phyloP scores from a whole-genome alignment of 371 early-diverging fungal species.

The Mortierella sp. region DNA sequence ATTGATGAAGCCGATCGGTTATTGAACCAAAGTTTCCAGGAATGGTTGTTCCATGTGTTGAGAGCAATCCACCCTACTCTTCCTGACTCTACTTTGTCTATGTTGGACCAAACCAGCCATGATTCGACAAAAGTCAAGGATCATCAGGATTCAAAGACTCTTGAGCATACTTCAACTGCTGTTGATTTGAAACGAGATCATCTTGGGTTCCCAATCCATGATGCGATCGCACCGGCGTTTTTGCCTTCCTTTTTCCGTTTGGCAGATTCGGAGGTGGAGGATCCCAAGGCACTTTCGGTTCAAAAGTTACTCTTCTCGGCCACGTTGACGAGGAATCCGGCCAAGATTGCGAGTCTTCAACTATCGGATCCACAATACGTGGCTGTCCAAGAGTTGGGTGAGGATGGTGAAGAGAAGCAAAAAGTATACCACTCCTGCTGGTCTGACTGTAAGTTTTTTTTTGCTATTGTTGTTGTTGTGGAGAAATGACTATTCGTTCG shows the following conservation, averaged over 20 bases:
- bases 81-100: not conserved
- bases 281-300: conserved; percentile 66
- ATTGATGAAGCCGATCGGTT: conserved; percentile 98
- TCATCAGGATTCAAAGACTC: conserved; percentile 23
- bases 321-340: conserved; percentile 93
- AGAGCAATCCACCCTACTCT: conserved; percentile 71
- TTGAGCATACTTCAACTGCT: not conserved
- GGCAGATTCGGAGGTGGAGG: conserved; percentile 63
- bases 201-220: conserved; percentile 57
- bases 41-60: conserved; percentile 91
- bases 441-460: conserved; percentile 56
- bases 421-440: conserved; percentile 71
- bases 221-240: conserved; percentile 67
- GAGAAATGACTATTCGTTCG: not conserved
- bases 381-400: conserved; percentile 62
- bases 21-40: conserved; percentile 89
- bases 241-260: conserved; percentile 56
- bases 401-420: conserved; percentile 54
- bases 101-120: not conserved
- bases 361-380: conserved; percentile 83
- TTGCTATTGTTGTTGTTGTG: not conserved
- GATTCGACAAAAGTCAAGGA: conserved; percentile 8
- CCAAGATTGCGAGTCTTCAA: conserved; percentile 86
- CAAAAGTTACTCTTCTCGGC: conserved; percentile 95
- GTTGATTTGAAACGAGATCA: conserved; percentile 34